Evolutionary conservation across 306 rosid species (phyloP), one percentile per base, ranked within the genome.

Genomic region (Pyrus pyrifolia): DNA sequence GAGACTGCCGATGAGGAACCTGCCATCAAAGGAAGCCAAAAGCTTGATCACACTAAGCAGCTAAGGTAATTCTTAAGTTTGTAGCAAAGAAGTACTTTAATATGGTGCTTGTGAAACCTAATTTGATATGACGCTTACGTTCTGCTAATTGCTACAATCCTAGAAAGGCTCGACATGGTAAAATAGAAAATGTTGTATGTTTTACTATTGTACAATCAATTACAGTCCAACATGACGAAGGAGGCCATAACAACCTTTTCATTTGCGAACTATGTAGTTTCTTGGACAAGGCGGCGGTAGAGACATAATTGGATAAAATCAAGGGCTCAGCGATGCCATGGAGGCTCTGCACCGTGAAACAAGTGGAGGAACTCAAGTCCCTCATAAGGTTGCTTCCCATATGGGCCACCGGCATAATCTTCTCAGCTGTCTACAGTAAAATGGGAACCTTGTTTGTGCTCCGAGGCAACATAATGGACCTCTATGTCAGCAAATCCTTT

Each of bases 21-120:
- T 27, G 67, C 12, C 0, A 62, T 80, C 55, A 68, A 69, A 75
- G 76, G 83, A 35, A 74, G 73, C 52, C 72, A 76, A 4, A 80
- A 75, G 44, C 76, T 80, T 69, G 80, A 80, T 42, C 83, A 75
- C 33, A 75, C 68, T 22, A 11, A 75, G n/a, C 80, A 75, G 27
- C 44, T 75, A 6, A 61, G 83, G 83, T 75, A 40, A 69, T 19
- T 2, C 30, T 53, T 68, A 3, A 11, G 5, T 15, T 27, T 27
- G 38, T 27, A 61, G 7, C 67, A 27, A 61, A 27, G 10, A 61
- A 14, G 7, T 46, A 14, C 55, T 49, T 23, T 55, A 15, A 22
- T 42, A 23, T 45, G 40, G 8, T 17, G 12, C 23, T 44, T 68
- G 25, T 23, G 33, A 68, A n/a, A 68, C 33, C 55, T 25, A 25